A percentile compares a stretch with the other conserved stretches of the same genome.
Evolutionary conservation across 192 early-diverging fungal genomes (phyloP).

Genomic region (Backusella macrospora): DNA sequence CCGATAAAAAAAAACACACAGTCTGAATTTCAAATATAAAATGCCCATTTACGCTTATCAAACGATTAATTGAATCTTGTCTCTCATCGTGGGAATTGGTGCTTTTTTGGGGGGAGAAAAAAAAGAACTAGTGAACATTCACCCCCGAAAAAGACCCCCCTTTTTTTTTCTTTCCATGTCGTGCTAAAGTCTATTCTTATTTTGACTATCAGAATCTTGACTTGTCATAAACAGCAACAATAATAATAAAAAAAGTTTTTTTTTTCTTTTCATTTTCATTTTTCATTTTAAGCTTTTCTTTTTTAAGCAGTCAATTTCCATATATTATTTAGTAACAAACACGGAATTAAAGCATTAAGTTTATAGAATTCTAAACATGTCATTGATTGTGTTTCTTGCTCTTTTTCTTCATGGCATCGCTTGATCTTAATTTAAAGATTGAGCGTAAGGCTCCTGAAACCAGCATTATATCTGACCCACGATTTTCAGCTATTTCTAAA

Average conservation of each 20-base stretch:
- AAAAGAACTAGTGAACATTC: neutral
- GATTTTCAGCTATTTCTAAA: neutral
- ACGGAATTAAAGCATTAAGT: conserved; percentile 12
- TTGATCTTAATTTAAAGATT: neutral
- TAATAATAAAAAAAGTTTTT: neutral
- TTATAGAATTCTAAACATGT: conserved; percentile 10
- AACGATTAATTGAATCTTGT: neutral
- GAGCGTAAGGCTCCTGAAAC: neutral
- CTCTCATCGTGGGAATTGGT: conserved; percentile 3
- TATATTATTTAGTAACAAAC: conserved; percentile 9
- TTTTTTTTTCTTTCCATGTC: neutral
- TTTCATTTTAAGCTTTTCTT: neutral
- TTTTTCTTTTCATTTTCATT: neutral
- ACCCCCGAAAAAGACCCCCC: neutral
- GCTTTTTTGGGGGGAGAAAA: neutral
- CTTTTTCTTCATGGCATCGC: conserved; percentile 2
- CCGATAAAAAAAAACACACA: conserved; percentile 12
- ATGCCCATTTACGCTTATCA: neutral
- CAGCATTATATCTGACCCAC: neutral
- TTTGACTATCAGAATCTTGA: conserved; percentile 7
- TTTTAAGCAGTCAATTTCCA: neutral
- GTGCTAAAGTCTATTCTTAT: neutral
- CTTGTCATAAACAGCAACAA: conserved; percentile 6
- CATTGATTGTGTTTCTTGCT: conserved; percentile 2
- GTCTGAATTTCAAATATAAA: conserved; percentile 4